Percentiles rank a stretch among this genome's conserved stretches.
Evolutionary conservation across 495 filamentous ascomycete species (phyloP).

Genomic region (Podospora sp.): DNA sequence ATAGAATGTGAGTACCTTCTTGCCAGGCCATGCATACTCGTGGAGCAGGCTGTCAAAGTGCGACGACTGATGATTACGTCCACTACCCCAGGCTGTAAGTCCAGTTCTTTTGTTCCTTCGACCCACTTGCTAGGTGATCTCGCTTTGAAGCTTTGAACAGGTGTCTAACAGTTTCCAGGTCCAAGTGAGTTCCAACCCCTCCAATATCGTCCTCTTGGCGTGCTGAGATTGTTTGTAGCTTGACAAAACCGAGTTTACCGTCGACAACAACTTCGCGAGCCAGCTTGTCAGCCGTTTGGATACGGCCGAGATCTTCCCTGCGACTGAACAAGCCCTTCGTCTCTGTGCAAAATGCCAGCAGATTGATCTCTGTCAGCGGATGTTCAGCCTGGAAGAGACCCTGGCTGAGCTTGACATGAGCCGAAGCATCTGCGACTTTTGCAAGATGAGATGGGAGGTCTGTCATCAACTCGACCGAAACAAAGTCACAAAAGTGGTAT

Average conservation of each 20-base stretch:
- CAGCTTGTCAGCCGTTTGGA: neutral
- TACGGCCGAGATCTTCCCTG: neutral
- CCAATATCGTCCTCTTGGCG: too few species aligned
- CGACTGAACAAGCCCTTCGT: neutral
- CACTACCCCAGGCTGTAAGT: too few species aligned
- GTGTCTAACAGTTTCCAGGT: too few species aligned
- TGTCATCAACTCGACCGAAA: conserved; percentile 10
- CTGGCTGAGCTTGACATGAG: conserved; percentile 12
- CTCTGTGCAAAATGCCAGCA: conserved; percentile 5
- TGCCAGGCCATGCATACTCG: too few species aligned
- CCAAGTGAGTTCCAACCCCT: too few species aligned
- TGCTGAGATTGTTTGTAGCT: neutral
- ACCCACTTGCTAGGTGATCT: too few species aligned
- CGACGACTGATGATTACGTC: too few species aligned
- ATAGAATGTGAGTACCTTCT: too few species aligned
- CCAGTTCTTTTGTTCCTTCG: too few species aligned
- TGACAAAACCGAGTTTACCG: conserved; percentile 8
- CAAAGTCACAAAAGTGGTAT: conserved; percentile 5
- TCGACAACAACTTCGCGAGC: conserved; percentile 13
- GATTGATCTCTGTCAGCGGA: conserved; percentile 11
- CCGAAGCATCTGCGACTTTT: conserved; percentile 22
- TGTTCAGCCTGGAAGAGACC: conserved; percentile 6
- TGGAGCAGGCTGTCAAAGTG: too few species aligned
- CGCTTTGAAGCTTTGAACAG: too few species aligned
- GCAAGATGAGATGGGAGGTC: conserved; percentile 23